Evolutionary conservation across 768 basidiomycete genomes (phyloP).

Genomic region (Rhodotorula diobovata): DNA sequence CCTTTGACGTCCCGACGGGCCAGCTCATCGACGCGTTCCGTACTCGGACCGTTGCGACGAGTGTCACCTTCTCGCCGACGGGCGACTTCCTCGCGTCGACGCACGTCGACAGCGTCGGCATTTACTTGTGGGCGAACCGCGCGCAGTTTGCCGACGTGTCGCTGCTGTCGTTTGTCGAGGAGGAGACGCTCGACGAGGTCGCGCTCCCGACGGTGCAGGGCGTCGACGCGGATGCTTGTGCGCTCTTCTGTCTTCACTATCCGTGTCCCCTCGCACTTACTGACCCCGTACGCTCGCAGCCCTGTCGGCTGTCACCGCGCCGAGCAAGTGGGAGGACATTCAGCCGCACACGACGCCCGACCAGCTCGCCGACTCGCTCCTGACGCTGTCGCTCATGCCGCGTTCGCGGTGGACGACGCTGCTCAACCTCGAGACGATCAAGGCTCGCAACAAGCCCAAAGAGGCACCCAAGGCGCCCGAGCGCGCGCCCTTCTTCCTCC

Average conservation of each 20-base stretch:
- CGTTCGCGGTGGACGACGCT: slow-evolving; percentile 93
- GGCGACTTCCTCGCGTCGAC: slow-evolving; percentile 93
- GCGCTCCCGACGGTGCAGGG: slow-evolving; percentile 80
- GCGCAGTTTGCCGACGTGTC: slow-evolving; percentile 86
- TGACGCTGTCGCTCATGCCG: slow-evolving; percentile 86
- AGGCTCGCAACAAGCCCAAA: slow-evolving; percentile 92
- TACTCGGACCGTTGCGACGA: slow-evolving; percentile 79
- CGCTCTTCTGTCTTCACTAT: slow-evolving; percentile 26
- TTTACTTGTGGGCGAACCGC: slow-evolving; percentile 97
- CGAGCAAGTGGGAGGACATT: slow-evolving; percentile 48
- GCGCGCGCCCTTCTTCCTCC: slow-evolving; percentile 94
- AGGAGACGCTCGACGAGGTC: slow-evolving; percentile 61
- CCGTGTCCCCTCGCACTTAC: not conserved
- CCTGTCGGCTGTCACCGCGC: slow-evolving; percentile 65
- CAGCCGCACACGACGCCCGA: slow-evolving; percentile 60
- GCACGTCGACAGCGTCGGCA: slow-evolving; percentile 87
- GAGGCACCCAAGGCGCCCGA: slow-evolving; percentile 92
- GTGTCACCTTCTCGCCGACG: slow-evolving; percentile 85
- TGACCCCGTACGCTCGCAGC: slow-evolving; percentile 52
- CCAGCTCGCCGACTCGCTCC: slow-evolving; percentile 81
- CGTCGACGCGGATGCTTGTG: slow-evolving; percentile 72
- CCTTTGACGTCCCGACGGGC: slow-evolving; percentile 92
- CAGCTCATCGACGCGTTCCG: slow-evolving; percentile 86
- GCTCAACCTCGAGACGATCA: slow-evolving; percentile 91
- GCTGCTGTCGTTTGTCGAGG: slow-evolving; percentile 71